phyloP scores from a whole-genome alignment of 164 flowering plant genomes.

The Annona squamosa region DNA sequence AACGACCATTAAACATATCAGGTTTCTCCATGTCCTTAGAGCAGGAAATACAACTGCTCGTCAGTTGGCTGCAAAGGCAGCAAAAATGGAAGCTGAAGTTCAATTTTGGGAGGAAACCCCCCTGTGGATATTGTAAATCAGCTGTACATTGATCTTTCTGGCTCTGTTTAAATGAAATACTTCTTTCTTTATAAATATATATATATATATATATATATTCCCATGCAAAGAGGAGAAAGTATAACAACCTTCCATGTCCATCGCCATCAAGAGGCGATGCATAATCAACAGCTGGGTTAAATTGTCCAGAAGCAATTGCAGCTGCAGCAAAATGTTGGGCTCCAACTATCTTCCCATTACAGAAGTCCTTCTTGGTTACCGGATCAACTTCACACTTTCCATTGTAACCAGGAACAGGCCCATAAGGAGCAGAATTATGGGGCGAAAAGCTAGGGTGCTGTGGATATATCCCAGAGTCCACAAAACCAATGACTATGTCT shows the following conservation, averaged over 20 bases:
- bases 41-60: too few relatives aligned
- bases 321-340: constrained; percentile 98
- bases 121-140: too few relatives aligned
- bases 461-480: constrained; percentile 94
- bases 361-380: constrained; percentile 54
- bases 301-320: constrained; percentile 84
- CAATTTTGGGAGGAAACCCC: too few relatives aligned
- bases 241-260: constrained; percentile 94
- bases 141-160: too few relatives aligned
- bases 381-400: constrained; percentile 96
- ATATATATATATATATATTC: not conserved
- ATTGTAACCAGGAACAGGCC: constrained; percentile 68
- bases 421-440: constrained; percentile 61
- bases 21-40: too few relatives aligned
- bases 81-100: too few relatives aligned
- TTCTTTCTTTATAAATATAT: too few relatives aligned
- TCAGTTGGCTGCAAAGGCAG: too few relatives aligned
- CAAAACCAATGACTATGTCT: constrained; percentile 86
- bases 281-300: constrained; percentile 73
- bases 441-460: constrained; percentile 83
- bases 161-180: too few relatives aligned
- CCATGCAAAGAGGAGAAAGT: not conserved
- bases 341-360: constrained; percentile 95
- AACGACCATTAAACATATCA: too few relatives aligned
- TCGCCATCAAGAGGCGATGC: constrained; percentile 98